Conservation (phyloP, 1,284 basidiomycete species). For the Trametes sp. region DNA sequence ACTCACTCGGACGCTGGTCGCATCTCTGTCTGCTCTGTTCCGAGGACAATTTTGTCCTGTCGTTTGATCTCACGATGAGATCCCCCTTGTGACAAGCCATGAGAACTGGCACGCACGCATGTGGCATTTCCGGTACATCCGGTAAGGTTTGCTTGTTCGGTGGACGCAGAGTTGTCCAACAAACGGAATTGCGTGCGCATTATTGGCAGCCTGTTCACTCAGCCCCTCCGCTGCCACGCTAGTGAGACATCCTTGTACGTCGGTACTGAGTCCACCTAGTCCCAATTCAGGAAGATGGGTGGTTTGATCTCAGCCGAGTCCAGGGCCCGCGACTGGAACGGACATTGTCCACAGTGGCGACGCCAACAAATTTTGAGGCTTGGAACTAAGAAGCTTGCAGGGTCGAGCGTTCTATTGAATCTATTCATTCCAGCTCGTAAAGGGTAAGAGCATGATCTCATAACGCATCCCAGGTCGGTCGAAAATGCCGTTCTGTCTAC, state of each 20-base stretch:
- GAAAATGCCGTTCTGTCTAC: not conserved
- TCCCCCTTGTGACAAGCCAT: conserved; percentile 13
- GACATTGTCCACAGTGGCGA: conserved; percentile 6
- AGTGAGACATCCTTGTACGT: not conserved
- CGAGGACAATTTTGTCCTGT: conserved; percentile 4
- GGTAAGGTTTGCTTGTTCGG: conserved; percentile 3
- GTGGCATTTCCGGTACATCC: conserved; percentile 16
- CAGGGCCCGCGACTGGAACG: conserved; percentile 13
- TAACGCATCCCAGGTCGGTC: not conserved
- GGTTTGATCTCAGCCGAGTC: conserved; percentile 10
- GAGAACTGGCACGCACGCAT: conserved; percentile 9
- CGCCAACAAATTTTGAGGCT: conserved; percentile 7
- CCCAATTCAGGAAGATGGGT: not conserved
- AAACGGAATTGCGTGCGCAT: not conserved
- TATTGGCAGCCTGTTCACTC: conserved; percentile 5
- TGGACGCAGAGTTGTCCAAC: not conserved
- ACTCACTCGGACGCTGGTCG: conserved; percentile 5
- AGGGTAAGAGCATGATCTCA: not conserved
- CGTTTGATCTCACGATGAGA: conserved; percentile 11
- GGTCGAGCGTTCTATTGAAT: not conserved
- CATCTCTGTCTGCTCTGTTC: conserved; percentile 6
- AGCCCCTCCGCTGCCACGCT: not conserved
- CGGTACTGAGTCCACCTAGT: not conserved
- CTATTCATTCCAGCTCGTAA: not conserved
- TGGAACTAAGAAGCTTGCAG: conserved; percentile 8